phyloP scores from a whole-genome alignment of 106 monocot species.

The Hemerocallis citrina region DNA sequence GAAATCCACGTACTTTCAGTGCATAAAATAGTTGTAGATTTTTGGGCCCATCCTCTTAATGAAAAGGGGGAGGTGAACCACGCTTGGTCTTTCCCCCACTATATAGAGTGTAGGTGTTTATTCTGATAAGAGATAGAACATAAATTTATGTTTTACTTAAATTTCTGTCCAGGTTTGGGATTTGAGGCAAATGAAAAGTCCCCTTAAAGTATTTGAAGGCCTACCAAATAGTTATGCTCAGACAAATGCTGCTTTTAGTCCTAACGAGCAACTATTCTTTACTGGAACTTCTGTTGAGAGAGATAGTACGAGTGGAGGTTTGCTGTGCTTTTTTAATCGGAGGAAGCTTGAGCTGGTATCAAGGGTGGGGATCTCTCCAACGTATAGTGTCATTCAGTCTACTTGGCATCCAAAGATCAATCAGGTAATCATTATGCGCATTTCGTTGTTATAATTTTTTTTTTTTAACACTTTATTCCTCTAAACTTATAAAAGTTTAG shows the following conservation, averaged over 20 bases:
- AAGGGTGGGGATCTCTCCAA: slow-evolving; percentile 71
- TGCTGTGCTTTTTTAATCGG: slow-evolving; percentile 79
- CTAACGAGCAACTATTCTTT: slow-evolving; percentile 83
- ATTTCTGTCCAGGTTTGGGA: slow-evolving; percentile 68
- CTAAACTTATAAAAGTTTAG: no score
- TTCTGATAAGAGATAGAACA: neutral
- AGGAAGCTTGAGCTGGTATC: slow-evolving; percentile 90
- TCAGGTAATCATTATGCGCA: slow-evolving; percentile 33
- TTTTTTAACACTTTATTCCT: no score
- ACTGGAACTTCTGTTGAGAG: slow-evolving; percentile 96
- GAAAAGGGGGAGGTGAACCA: no score
- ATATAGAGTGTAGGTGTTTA: no score
- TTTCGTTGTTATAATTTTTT: no score
- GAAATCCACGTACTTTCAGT: no score
- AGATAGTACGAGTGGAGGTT: slow-evolving; percentile 60
- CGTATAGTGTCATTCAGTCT: slow-evolving; percentile 77
- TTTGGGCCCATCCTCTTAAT: no score
- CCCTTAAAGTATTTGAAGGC: slow-evolving; percentile 75
- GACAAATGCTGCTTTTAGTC: slow-evolving; percentile 92
- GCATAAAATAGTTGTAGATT: no score
- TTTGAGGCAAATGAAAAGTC: slow-evolving; percentile 65
- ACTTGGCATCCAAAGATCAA: slow-evolving; percentile 90
- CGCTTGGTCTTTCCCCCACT: no score
- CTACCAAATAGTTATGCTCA: slow-evolving; percentile 90
- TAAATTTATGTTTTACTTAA: neutral